Evolutionary conservation across 768 basidiomycete genomes (phyloP).

Genomic region (Coprinopsis marcescibilis): DNA sequence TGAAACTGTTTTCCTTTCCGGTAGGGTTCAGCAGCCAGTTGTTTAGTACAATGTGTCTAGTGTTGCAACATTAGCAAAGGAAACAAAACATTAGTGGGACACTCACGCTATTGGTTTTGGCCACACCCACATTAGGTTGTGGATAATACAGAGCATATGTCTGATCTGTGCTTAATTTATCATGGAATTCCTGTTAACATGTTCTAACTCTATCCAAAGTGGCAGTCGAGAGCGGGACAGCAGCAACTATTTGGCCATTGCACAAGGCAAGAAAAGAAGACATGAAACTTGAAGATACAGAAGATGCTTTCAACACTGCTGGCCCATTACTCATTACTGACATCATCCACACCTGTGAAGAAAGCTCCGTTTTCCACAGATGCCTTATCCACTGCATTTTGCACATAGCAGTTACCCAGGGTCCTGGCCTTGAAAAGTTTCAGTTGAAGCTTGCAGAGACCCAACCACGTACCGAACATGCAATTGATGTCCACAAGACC

Average conservation of each 20-base stretch:
- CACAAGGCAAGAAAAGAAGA: slow-evolving; percentile 20
- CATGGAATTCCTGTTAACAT: no score
- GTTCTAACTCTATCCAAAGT: slow-evolving; percentile 14
- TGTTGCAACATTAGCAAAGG: neutral
- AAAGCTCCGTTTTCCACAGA: slow-evolving; percentile 12
- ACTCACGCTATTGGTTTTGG: slow-evolving; percentile 16
- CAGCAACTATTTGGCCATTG: slow-evolving; percentile 26
- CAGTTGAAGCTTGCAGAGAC: slow-evolving; percentile 12
- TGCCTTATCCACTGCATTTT: slow-evolving; percentile 22
- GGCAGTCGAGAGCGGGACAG: slow-evolving; percentile 32
- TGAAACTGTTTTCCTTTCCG: slow-evolving; percentile 20
- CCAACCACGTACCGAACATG: slow-evolving; percentile 16
- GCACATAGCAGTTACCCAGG: slow-evolving; percentile 24
- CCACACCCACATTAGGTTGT: slow-evolving; percentile 23
- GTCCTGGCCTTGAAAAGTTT: slow-evolving; percentile 25
- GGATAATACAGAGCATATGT: slow-evolving; percentile 25
- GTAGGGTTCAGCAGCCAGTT: slow-evolving; percentile 31
- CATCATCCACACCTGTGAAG: slow-evolving; percentile 19
- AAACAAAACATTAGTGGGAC: neutral
- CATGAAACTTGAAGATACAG: slow-evolving; percentile 18
- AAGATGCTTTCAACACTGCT: slow-evolving; percentile 17
- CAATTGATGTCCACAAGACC: slow-evolving; percentile 26
- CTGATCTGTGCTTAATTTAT: no score
- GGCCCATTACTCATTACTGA: slow-evolving; percentile 19
- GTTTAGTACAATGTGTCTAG: slow-evolving; percentile 20